Base-by-base conservation (phyloP, 2,329 filamentous ascomycete species). In the Fusarium fracticaudum region DNA sequence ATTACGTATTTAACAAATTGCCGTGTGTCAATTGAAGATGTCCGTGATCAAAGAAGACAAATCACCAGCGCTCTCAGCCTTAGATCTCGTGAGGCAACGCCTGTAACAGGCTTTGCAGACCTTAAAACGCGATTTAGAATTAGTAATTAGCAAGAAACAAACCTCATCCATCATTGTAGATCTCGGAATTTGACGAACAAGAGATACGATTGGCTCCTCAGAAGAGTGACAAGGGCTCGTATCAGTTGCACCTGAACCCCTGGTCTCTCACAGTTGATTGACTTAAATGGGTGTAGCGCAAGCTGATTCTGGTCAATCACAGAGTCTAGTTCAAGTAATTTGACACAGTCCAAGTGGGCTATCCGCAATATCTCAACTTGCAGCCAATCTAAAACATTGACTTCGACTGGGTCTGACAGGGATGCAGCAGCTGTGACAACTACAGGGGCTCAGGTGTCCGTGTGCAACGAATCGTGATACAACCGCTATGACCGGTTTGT, bases 181-280 rank as follows among this genome's bases (percentile, higher is more conserved):
- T 67, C 63, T 67, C 53, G 63, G 45, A 26, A 45, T 55, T 67
- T 60, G 11, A 24, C 45, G 63, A 61, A 5, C 2, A 18, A 14
- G 33, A 41, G 29, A 61, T 51, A 51, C 31, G 43, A 59, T 67
- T 59, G 48, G 38, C 44, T 67, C 24, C 3, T 53, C 64, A 26
- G n/a, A 24, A 24, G 4, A 26, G 4, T 11, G 7, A 35, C 48
- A 53, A 53, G 40, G 51, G 5, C 13, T 24, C 5, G 26, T 22
- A 11, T 24, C n/a, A 20, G 53, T 67, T 44, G 50, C 10, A 53
- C 48, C 48, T 53, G 48, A 35, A 2, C n/a, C n/a, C 31, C 48
- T 53, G 31, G n/a, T 6, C 24, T 53, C n/a, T 53, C 48, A 37
- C 31, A 26, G 3, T 20, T 5, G 3, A 26, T 4, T 53, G 3